These are phyloP conservation scores for Penicillium paradoxum DNA, from an alignment of 495 filamentous ascomycete species.

Conservation along the genomic window DNA sequence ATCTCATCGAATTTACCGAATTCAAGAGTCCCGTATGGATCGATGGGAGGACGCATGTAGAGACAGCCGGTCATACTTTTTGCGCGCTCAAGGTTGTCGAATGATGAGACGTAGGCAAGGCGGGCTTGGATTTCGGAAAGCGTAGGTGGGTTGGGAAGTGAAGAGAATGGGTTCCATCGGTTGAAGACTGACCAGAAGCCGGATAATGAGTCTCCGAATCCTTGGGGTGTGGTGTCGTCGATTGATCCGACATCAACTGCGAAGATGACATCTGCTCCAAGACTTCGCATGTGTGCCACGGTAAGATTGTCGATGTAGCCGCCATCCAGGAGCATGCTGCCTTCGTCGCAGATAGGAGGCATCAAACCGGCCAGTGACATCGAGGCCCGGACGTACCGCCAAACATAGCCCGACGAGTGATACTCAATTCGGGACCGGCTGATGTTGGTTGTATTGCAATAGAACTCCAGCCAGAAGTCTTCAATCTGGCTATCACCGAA, in stretches of 20 bases:
- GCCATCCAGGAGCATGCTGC: constrained; percentile 91
- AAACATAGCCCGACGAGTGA: constrained; percentile 92
- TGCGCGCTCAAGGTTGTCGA: constrained; percentile 89
- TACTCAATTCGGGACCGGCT: constrained; percentile 82
- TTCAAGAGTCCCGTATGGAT: constrained; percentile 87
- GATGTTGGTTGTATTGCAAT: constrained; percentile 99
- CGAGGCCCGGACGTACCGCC: constrained; percentile 91
- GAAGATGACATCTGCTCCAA: constrained; percentile 91
- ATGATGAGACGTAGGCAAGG: constrained; percentile 87
- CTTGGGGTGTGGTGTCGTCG: constrained; percentile 85
- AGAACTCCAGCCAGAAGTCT: constrained; percentile 98
- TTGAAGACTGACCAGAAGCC: constrained; percentile 92
- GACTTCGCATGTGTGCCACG: constrained; percentile 91
- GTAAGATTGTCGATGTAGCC: constrained; percentile 98
- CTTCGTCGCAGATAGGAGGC: constrained; percentile 93
- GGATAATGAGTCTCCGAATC: constrained; percentile 89
- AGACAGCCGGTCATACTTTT: constrained; percentile 82
- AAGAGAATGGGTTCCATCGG: constrained; percentile 93
- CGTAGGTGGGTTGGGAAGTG: constrained; percentile 84
- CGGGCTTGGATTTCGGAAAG: constrained; percentile 93
- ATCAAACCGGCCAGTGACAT: constrained; percentile 94
- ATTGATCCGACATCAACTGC: constrained; percentile 90
- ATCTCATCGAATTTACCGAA: constrained; percentile 98
- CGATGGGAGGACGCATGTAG: constrained; percentile 94
- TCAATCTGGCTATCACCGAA: constrained; percentile 96